phyloP scores from a whole-genome alignment of 1,284 basidiomycete genomes.

The Microbotryum violaceum region DNA sequence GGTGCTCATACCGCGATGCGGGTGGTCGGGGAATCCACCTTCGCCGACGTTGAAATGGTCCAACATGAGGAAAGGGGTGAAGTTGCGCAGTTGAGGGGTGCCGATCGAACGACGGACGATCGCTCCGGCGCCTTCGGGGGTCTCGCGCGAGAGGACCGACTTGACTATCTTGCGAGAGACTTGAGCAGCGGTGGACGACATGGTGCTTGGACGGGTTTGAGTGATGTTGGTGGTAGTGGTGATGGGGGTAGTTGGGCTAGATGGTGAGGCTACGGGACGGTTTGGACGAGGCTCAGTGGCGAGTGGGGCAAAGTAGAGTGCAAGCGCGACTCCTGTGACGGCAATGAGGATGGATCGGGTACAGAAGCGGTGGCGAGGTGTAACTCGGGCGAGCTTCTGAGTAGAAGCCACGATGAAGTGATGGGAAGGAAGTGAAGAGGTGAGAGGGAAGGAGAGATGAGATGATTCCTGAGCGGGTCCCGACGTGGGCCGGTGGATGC shows the following conservation, averaged over 20 bases:
- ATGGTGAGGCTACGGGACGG: not conserved
- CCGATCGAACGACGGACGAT: constrained; percentile 86
- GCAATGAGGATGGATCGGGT: not conserved
- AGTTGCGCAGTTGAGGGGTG: constrained; percentile 60
- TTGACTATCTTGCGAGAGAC: constrained; percentile 64
- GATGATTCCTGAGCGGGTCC: no score
- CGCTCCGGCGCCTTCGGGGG: constrained; percentile 80
- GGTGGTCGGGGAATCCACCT: constrained; percentile 59
- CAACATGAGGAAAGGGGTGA: constrained; percentile 72
- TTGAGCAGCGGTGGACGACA: constrained; percentile 30
- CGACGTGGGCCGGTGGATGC: no score
- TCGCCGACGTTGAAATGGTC: constrained; percentile 46
- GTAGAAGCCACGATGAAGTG: constrained; percentile 1
- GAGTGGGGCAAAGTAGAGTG: not conserved
- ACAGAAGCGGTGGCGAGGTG: not conserved
- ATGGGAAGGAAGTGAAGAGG: not conserved
- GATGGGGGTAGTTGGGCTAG: not conserved
- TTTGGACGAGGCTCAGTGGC: not conserved
- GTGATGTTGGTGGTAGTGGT: not conserved
- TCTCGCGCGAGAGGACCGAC: constrained; percentile 69
- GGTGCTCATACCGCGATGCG: constrained; percentile 77
- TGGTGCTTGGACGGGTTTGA: constrained; percentile 30
- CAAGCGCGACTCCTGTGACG: not conserved
- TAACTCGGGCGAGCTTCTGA: not conserved
- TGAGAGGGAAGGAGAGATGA: not conserved